phyloP scores from a whole-genome alignment of 768 basidiomycete genomes.

The Daedalea quercina region DNA sequence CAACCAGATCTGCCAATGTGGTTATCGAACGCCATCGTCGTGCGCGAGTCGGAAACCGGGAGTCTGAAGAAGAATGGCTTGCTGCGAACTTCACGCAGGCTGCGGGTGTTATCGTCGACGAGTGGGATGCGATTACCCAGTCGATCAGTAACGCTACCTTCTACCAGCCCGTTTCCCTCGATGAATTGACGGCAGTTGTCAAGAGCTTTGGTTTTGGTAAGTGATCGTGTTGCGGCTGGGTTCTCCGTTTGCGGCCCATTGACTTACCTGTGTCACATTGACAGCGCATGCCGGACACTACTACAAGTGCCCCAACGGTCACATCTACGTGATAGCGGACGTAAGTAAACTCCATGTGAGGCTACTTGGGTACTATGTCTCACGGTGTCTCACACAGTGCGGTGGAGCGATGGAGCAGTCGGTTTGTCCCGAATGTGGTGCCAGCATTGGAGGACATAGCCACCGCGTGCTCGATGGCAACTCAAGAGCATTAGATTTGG shows the following conservation, averaged over 20 bases:
- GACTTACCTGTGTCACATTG: background rate
- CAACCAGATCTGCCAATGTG: slow-evolving; percentile 2
- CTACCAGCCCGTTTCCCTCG: slow-evolving; percentile 44
- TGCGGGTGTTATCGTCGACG: slow-evolving; percentile 33
- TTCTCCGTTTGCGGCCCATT: too few relatives aligned
- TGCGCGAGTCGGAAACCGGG: slow-evolving; percentile 3
- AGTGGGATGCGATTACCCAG: slow-evolving; percentile 38
- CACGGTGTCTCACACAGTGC: slow-evolving; percentile 10
- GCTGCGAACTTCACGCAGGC: slow-evolving; percentile 32
- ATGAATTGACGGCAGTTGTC: slow-evolving; percentile 47
- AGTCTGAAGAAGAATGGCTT: slow-evolving; percentile 34
- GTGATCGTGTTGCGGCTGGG: slow-evolving; percentile 6
- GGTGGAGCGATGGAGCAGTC: slow-evolving; percentile 20
- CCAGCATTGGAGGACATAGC: slow-evolving; percentile 19
- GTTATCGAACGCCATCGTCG: background rate
- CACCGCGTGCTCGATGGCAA: slow-evolving; percentile 18
- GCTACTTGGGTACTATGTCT: too few relatives aligned
- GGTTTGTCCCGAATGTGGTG: slow-evolving; percentile 22
- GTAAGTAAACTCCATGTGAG: too few relatives aligned
- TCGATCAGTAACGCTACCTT: slow-evolving; percentile 37
- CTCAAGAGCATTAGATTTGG: slow-evolving; percentile 14
- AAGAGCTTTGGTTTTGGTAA: slow-evolving; percentile 44
- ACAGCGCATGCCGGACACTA: slow-evolving; percentile 24
- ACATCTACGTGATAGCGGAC: slow-evolving; percentile 22
- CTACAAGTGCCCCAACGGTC: slow-evolving; percentile 28